Evolutionary conservation across 768 basidiomycete species (phyloP).

Genomic region (Pulveroboletus sp.): DNA sequence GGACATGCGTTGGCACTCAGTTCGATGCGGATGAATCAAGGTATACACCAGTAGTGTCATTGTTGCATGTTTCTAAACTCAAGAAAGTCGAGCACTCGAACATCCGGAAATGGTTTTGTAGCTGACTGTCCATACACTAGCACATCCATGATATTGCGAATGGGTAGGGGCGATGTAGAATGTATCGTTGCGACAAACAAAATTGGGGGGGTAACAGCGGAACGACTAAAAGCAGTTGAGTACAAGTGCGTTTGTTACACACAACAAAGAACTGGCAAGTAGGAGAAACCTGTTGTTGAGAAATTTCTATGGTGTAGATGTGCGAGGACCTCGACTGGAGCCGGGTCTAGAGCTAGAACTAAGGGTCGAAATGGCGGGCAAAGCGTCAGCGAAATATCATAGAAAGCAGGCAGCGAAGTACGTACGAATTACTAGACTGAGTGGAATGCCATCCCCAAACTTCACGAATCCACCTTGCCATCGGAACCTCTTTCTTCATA

Average conservation of each 20-base stretch:
- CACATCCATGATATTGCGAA: constrained; percentile 13
- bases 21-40: too few species aligned
- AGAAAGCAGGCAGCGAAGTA: background rate
- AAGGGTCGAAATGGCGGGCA: background rate
- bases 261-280: constrained; percentile 7
- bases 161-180: constrained; percentile 8
- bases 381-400: background rate
- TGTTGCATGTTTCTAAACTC: background rate
- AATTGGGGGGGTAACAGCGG: constrained; percentile 8
- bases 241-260: constrained; percentile 22
- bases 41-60: too few species aligned
- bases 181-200: constrained; percentile 22
- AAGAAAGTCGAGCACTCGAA: background rate
- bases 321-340: constrained; percentile 28
- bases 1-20: too few species aligned
- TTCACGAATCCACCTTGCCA: constrained; percentile 84
- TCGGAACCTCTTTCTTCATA: constrained; percentile 81
- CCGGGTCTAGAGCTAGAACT: constrained; percentile 27
- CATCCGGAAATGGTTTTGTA: constrained; percentile 5
- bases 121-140: constrained; percentile 19
- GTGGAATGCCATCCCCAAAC: constrained; percentile 75
- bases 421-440: constrained; percentile 26
- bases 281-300: background rate
- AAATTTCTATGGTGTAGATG: constrained; percentile 24
- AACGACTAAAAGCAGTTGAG: constrained; percentile 12